These are phyloP conservation scores for Phytophthora rubi DNA, from an alignment of 352 stramenopile genomes.

Conservation along the genomic window DNA sequence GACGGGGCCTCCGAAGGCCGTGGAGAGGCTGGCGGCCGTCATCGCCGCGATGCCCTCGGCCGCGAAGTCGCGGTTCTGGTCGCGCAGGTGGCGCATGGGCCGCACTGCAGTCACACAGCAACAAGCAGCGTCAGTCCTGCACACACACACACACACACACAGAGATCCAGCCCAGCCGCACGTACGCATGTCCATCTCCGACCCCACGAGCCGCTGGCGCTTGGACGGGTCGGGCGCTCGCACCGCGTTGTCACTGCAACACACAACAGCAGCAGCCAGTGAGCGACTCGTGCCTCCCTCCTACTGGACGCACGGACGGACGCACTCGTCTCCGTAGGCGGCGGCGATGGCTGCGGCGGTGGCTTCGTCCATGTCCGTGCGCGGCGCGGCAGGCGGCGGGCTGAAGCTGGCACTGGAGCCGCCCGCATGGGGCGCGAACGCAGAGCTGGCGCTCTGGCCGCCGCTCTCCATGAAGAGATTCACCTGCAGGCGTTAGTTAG, in stretches of 20 bases:
- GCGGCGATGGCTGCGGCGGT: constrained; percentile 43
- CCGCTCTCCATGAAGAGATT: constrained; percentile 89
- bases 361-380: constrained; percentile 32
- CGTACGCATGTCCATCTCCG: constrained; percentile 52
- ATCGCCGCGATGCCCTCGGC: constrained; percentile 83
- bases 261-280: neutral
- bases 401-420: too few species aligned
- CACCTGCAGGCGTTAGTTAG: constrained; percentile 38
- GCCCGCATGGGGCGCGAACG: neutral
- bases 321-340: constrained; percentile 48
- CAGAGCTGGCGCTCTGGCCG: constrained; percentile 22
- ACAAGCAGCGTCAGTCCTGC: constrained; percentile 1
- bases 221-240: constrained; percentile 84
- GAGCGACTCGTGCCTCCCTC: too few species aligned
- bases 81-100: constrained; percentile 62
- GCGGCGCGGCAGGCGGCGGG: constrained; percentile 3
- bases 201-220: constrained; percentile 79
- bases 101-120: constrained; percentile 28
- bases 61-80: constrained; percentile 83
- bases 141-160: too few species aligned
- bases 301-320: neutral
- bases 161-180: neutral
- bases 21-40: constrained; percentile 53
- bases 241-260: constrained; percentile 51
- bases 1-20: constrained; percentile 45